A percentile compares a stretch with the other conserved stretches of the same genome.
Evolutionary conservation across 2,329 filamentous ascomycete species (phyloP).

Genomic region (Epichloe scottii): DNA sequence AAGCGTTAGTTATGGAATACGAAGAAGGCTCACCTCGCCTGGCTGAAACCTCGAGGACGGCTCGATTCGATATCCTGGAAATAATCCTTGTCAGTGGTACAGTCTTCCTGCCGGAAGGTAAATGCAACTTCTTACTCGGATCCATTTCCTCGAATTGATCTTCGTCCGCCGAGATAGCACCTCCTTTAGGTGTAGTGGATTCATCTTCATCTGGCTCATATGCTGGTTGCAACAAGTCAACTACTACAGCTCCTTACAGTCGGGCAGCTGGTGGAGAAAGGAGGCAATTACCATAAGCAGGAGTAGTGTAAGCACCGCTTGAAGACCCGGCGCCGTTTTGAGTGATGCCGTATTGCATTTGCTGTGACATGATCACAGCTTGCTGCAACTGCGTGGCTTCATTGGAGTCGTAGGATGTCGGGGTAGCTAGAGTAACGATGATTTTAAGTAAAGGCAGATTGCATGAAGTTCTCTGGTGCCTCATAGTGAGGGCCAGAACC

Average conservation of each 20-base stretch:
- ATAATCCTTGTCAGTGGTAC: background rate
- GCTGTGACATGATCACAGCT: background rate
- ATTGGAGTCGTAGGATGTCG: background rate
- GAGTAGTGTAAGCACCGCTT: background rate
- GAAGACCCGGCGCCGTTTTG: background rate
- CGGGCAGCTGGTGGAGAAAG: background rate
- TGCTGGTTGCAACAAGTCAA: background rate
- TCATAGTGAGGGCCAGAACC: background rate
- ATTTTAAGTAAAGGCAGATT: background rate
- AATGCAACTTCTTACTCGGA: constrained; percentile 19
- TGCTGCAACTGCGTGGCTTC: background rate
- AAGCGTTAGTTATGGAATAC: background rate
- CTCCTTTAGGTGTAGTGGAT: background rate
- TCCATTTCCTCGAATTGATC: constrained; percentile 18
- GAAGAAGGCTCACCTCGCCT: constrained; percentile 24
- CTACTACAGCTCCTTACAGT: background rate
- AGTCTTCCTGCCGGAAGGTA: background rate
- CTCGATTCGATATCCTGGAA: constrained; percentile 27
- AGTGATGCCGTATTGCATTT: background rate
- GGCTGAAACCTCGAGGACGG: constrained; percentile 27
- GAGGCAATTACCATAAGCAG: background rate
- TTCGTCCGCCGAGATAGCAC: background rate
- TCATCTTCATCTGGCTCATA: constrained; percentile 6
- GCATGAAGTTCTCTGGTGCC: background rate
- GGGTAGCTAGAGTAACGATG: background rate